Percentiles rank a stretch among this genome's conserved stretches.
Evolutionary conservation across 176 grass and related monocot species (phyloP).

Genomic region (Rhynchospora pubera): DNA sequence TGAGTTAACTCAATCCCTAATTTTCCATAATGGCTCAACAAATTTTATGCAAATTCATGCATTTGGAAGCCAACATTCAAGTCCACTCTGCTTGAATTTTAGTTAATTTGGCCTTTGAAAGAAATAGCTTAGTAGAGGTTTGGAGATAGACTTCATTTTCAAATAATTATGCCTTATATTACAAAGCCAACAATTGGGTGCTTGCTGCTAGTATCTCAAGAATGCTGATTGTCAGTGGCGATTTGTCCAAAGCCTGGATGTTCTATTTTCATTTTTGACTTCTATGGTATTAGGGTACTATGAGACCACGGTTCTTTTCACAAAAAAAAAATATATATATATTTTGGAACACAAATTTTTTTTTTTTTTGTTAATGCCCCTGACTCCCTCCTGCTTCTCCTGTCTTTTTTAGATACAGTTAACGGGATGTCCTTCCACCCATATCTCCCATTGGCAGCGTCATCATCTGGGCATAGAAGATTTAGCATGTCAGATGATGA

Average conservation of each 20-base stretch:
- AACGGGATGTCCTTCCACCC: conserved; percentile 85
- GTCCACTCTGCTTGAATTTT: not conserved
- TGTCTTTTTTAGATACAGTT: conserved; percentile 65
- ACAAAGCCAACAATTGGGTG: not conserved
- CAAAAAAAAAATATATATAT: not conserved
- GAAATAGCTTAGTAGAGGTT: not conserved
- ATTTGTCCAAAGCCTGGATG: not conserved
- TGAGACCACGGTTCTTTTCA: not conserved
- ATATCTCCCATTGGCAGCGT: conserved; percentile 57
- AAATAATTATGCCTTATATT: not conserved
- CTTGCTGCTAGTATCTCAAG: not conserved
- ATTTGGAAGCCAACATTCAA: not conserved
- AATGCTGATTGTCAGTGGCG: not conserved
- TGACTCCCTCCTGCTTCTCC: not conserved
- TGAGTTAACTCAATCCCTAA: not conserved
- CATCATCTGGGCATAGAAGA: conserved; percentile 85
- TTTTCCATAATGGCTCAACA: too few relatives aligned
- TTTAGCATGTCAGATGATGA: conserved; percentile 48
- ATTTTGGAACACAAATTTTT: not conserved
- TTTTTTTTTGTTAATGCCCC: conserved; percentile 13
- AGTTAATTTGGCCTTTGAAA: not conserved
- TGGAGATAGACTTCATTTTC: not conserved
- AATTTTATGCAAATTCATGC: not conserved
- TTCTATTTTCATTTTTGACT: not conserved
- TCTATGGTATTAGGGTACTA: not conserved